Evolutionary conservation across 257 asterid genomes (phyloP), one percentile per base, ranked within the genome.

Genomic region (Solanum pinnatisectum): DNA sequence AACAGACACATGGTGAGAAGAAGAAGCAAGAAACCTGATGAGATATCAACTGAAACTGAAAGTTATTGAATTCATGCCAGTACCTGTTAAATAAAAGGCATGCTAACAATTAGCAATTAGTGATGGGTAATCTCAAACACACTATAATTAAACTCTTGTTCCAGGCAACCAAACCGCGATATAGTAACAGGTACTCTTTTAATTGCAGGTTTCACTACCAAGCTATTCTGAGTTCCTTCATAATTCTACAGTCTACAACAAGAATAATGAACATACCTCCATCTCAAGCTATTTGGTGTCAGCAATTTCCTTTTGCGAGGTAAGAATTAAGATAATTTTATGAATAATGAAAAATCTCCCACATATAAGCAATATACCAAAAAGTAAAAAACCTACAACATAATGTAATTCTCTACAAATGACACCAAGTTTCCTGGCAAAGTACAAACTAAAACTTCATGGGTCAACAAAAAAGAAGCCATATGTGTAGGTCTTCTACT

Each of bases 21-120:
- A 33, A 39, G 76, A 23, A 60, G 49, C 87, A 65, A 88, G 93
- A 87, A 82, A 97, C 99, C 99, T 97, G 99, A 91, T 95, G 97
- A 27, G 98, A 91, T 77, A 93, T 94, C 93, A 96, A 90, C 88
- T 96, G 98, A 91, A 94, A 96, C 96, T 95, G 98, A 91, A 94
- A 96, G 87, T 95, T 96, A 87, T 97, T 97, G 90, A 94, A 96
- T 90, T 97, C 99, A 59, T 90, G 96, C 99, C 99, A 97, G 88
- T 97, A 97, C 89, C 99, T 97, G 93, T 88, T 88, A 78, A 90
- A 89, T 30, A 87, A 15, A 73, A 20, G 83, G 44, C 35, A 70
- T 46, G 85, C 85, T 23, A 83, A 52, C 70, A 67, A 56, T 35
- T 59, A 68, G 70, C 72, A 59, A 30, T 25, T 44, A 79, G 25